Conservation (phyloP, 306 rosid genomes). For the Castanopsis chinensis region DNA sequence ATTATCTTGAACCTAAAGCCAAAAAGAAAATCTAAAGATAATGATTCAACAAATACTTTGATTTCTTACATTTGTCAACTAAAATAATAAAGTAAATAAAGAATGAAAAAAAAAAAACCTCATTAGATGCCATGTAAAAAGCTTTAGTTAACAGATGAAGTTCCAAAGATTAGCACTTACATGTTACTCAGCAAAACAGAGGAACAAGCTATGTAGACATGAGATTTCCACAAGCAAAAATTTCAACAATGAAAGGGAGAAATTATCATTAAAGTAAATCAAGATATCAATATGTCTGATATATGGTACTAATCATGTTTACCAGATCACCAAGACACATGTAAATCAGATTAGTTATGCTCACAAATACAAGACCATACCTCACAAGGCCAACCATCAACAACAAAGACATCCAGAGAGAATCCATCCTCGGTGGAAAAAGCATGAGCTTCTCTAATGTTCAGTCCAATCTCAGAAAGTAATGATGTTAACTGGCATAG, state of each 20-base stretch:
- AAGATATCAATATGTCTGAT: slow-evolving; percentile 17
- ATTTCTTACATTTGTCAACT: too few species aligned
- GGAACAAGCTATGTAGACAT: slow-evolving; percentile 12
- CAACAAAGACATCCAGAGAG: slow-evolving; percentile 97
- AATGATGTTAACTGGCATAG: slow-evolving; percentile 77
- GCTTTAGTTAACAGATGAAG: neutral
- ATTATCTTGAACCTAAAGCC: too few species aligned
- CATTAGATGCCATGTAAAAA: neutral
- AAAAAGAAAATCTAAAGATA: too few species aligned
- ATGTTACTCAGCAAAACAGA: slow-evolving; percentile 16
- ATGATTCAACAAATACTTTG: too few species aligned
- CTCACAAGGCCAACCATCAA: slow-evolving; percentile 92
- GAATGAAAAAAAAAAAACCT: neutral
- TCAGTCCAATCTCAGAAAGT: slow-evolving; percentile 89
- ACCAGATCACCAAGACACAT: slow-evolving; percentile 14
- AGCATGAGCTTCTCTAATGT: slow-evolving; percentile 99
- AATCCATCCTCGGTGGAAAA: slow-evolving; percentile 94
- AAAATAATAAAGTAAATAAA: neutral
- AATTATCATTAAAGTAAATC: slow-evolving; percentile 9
- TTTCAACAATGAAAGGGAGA: slow-evolving; percentile 8
- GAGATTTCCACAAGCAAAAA: neutral
- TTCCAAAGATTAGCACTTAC: neutral
- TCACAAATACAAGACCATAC: slow-evolving; percentile 38
- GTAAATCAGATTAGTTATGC: slow-evolving; percentile 19
- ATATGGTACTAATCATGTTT: slow-evolving; percentile 10